Evolutionary conservation across 2,329 filamentous ascomycete genomes (phyloP).

Genomic region (Aspergillus sp.): DNA sequence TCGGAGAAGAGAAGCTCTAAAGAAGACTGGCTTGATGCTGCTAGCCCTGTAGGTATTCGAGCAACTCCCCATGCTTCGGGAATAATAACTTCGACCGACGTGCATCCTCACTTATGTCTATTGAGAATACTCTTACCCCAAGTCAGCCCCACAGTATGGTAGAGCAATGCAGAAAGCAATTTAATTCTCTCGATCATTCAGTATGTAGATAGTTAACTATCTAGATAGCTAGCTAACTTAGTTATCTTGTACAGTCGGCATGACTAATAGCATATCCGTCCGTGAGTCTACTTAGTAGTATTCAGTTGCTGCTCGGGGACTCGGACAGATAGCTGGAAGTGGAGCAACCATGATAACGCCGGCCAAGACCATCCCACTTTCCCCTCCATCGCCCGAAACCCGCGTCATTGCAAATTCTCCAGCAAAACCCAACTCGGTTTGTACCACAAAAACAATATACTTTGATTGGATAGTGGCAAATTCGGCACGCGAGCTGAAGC

Average conservation of each 20-base stretch:
- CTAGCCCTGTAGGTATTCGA: not conserved
- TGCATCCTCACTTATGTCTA: too few relatives aligned
- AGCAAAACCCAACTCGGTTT: not conserved
- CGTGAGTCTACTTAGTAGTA: not conserved
- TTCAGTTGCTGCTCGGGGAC: not conserved
- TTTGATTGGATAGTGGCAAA: too few relatives aligned
- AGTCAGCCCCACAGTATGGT: too few relatives aligned
- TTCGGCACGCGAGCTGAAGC: too few relatives aligned
- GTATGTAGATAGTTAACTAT: not conserved
- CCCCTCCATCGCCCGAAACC: conserved; percentile 6
- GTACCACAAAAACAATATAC: not conserved
- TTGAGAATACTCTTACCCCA: too few relatives aligned
- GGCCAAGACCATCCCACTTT: conserved; percentile 24
- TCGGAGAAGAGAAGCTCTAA: not conserved
- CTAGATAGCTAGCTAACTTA: not conserved
- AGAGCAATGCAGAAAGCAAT: not conserved
- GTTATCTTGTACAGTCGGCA: not conserved
- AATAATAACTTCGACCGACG: too few relatives aligned
- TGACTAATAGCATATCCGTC: not conserved
- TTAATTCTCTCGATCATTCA: too few relatives aligned
- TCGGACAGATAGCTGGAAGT: conserved; percentile 1
- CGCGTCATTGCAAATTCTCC: not conserved
- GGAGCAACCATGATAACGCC: conserved; percentile 19
- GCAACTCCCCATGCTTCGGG: too few relatives aligned
- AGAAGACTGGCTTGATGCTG: not conserved